phyloP scores from a whole-genome alignment of 2,329 filamentous ascomycete species.

The Onygenales sp. region DNA sequence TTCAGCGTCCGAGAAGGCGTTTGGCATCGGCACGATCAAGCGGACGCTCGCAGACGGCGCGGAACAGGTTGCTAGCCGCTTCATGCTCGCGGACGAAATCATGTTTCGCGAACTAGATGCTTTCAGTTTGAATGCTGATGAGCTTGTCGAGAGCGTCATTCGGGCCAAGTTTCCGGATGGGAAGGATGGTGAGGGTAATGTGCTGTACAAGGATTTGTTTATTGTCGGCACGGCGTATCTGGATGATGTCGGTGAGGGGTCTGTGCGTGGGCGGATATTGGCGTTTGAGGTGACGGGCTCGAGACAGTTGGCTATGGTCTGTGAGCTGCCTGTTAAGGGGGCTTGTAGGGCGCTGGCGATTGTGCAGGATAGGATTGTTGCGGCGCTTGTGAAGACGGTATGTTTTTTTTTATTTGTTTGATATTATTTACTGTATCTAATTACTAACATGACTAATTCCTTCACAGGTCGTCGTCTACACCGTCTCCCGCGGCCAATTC shows the following conservation, averaged over 20 bases:
- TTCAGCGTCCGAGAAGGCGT: constrained; percentile 66
- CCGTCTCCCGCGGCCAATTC: constrained; percentile 31
- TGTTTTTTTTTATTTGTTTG: constrained; percentile 14
- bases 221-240: constrained; percentile 82
- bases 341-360: constrained; percentile 71
- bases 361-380: constrained; percentile 68
- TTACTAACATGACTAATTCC: constrained; percentile 10
- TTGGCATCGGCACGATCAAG: constrained; percentile 78
- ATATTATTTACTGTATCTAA: not conserved
- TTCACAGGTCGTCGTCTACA: constrained; percentile 48
- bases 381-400: constrained; percentile 82
- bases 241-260: constrained; percentile 44
- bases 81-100: constrained; percentile 85
- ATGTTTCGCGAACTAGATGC: constrained; percentile 70
- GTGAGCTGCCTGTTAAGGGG: constrained; percentile 62
- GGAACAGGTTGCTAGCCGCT: constrained; percentile 69
- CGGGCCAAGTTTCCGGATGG: constrained; percentile 60
- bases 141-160: constrained; percentile 79
- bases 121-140: constrained; percentile 54
- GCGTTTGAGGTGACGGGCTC: constrained; percentile 68
- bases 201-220: constrained; percentile 57
- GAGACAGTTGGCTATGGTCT: constrained; percentile 62
- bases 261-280: constrained; percentile 66
- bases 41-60: constrained; percentile 60
- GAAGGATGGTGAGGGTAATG: constrained; percentile 45